Conservation (phyloP, 805 yeast species). For the Candida peoriensis region DNA sequence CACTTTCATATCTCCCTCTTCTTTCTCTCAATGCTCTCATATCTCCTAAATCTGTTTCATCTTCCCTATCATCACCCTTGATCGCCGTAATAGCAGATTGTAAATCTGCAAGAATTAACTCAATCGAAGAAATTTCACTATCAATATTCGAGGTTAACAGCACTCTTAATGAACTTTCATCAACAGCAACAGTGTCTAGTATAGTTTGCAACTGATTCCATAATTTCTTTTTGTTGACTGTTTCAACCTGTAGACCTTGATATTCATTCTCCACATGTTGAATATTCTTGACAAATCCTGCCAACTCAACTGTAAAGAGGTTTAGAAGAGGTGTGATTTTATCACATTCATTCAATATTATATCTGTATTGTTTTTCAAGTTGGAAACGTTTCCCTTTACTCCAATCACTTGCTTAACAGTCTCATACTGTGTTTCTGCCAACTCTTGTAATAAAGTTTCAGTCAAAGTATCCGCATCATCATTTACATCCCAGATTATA, state of each 20-base stretch:
- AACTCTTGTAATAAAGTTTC: constrained; percentile 55
- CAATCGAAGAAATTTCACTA: constrained; percentile 45
- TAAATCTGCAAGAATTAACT: constrained; percentile 48
- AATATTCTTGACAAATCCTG: constrained; percentile 63
- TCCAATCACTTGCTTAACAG: constrained; percentile 50
- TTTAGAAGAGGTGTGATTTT: constrained; percentile 49
- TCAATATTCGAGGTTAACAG: constrained; percentile 46
- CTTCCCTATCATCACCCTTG: constrained; percentile 40
- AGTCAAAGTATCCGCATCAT: constrained; percentile 55
- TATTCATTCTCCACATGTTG: constrained; percentile 68
- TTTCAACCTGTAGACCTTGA: constrained; percentile 76
- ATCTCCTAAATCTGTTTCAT: constrained; percentile 41
- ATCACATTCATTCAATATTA: constrained; percentile 49
- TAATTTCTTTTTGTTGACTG: constrained; percentile 73
- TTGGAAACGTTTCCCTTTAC: constrained; percentile 40
- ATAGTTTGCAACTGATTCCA: constrained; percentile 67
- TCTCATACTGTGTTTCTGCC: constrained; percentile 55
- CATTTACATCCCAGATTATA: constrained; percentile 68
- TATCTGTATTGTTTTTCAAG: constrained; percentile 36
- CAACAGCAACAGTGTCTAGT: constrained; percentile 64
- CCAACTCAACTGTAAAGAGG: constrained; percentile 54
- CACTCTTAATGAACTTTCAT: constrained; percentile 44
- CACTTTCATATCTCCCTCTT: constrained; percentile 51
- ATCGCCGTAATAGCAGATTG: constrained; percentile 64
- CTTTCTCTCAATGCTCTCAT: constrained; percentile 74